Conservation (phyloP, 2,329 filamentous ascomycete species). For the Venturia asperata region DNA sequence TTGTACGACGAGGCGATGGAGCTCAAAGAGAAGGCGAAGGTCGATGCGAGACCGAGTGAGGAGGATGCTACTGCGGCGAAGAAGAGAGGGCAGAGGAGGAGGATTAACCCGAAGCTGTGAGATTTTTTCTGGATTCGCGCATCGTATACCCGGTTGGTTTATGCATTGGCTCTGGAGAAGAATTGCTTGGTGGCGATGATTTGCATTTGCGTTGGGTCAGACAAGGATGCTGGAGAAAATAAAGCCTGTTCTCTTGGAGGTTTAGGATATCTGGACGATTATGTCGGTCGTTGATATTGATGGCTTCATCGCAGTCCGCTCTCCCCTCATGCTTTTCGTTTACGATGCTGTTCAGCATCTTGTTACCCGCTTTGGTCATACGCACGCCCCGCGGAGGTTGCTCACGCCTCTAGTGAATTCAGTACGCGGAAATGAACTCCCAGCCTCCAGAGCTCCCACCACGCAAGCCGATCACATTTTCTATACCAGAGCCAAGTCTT, state of each 20-base stretch:
- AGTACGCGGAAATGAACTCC: not conserved
- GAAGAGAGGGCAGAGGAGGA: conserved; percentile 18
- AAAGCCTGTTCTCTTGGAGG: not conserved
- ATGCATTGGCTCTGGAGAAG: not conserved
- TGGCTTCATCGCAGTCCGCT: not conserved
- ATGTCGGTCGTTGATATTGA: not conserved
- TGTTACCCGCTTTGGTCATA: not conserved
- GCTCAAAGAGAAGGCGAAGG: conserved; percentile 13
- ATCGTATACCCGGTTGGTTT: not conserved
- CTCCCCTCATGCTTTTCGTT: not conserved
- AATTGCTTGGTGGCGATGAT: not conserved
- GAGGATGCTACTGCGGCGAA: conserved; percentile 14
- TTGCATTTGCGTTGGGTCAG: not conserved
- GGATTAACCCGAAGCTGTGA: conserved; percentile 4
- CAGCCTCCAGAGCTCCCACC: not conserved
- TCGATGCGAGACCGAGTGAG: conserved; percentile 17
- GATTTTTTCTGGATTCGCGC: not conserved
- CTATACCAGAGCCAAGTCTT: not conserved
- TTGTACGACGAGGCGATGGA: conserved; percentile 51
- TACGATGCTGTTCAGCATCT: not conserved
- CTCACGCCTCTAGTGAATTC: not conserved
- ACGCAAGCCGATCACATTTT: not conserved
- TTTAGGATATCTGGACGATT: not conserved
- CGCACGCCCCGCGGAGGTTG: not conserved
- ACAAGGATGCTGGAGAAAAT: not conserved